Conservation (phyloP, 495 filamentous ascomycete species). For the Geoglossum glabrum region DNA sequence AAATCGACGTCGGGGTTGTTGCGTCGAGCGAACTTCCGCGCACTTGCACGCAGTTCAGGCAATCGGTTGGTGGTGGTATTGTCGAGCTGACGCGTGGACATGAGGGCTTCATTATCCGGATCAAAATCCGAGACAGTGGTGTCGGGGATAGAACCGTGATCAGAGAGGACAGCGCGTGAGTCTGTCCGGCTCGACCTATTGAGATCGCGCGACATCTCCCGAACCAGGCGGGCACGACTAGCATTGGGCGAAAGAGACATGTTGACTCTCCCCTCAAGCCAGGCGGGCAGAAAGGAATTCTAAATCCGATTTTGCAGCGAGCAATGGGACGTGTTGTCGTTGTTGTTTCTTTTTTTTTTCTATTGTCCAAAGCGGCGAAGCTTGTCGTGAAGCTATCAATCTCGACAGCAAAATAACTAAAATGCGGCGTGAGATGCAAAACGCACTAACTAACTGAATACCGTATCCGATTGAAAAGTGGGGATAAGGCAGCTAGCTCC, state of each 20-base stretch:
- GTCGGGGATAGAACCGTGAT: conserved; percentile 11
- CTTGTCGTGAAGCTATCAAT: background rate
- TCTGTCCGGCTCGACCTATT: background rate
- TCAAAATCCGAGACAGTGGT: conserved; percentile 28
- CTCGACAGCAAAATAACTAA: too few relatives aligned
- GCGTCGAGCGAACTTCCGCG: conserved; percentile 13
- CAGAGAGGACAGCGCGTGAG: background rate
- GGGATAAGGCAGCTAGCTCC: background rate
- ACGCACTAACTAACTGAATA: too few relatives aligned
- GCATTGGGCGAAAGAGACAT: background rate
- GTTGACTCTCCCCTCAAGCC: background rate
- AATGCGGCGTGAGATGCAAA: too few relatives aligned
- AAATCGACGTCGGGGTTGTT: conserved; percentile 12
- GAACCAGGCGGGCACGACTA: background rate
- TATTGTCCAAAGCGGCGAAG: too few relatives aligned
- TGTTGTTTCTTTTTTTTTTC: too few relatives aligned
- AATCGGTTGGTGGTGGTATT: conserved; percentile 18
- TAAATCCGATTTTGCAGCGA: background rate
- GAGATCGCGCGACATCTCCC: conserved; percentile 4
- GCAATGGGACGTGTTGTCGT: background rate
- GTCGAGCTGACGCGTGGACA: conserved; percentile 28
- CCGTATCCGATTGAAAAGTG: too few relatives aligned
- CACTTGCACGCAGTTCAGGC: conserved; percentile 19
- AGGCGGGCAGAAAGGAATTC: background rate
- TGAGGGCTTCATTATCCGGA: conserved; percentile 30